phyloP scores from a whole-genome alignment of 1,139 yeast genomes.

The Groenewaldozyma auringiensis region DNA sequence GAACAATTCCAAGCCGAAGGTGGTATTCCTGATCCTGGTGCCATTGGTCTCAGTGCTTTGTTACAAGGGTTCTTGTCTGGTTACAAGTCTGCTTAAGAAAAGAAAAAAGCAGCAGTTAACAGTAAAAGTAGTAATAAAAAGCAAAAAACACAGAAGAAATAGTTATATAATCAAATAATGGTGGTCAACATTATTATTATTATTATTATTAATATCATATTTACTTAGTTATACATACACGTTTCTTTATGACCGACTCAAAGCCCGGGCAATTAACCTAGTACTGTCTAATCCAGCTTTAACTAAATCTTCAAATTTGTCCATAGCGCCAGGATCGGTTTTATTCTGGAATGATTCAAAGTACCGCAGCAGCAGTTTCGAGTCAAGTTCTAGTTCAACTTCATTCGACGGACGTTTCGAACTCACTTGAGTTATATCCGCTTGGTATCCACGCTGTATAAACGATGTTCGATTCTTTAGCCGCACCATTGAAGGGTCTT shows the following conservation, averaged over 20 bases:
- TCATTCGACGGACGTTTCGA: slow-evolving; percentile 22
- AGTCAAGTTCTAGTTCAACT: slow-evolving; percentile 56
- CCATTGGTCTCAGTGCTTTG: slow-evolving; percentile 37
- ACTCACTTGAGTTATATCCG: slow-evolving; percentile 30
- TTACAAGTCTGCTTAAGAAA: slow-evolving; percentile 13
- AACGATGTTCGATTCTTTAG: slow-evolving; percentile 40
- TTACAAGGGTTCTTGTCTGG: slow-evolving; percentile 24
- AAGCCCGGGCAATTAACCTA: slow-evolving; percentile 17
- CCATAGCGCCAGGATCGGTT: slow-evolving; percentile 26
- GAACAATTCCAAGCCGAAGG: slow-evolving; percentile 41
- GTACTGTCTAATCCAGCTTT: slow-evolving; percentile 29
- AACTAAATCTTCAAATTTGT: slow-evolving; percentile 31
- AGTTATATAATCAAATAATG: no score
- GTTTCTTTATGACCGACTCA: slow-evolving; percentile 18
- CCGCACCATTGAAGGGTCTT: slow-evolving; percentile 38
- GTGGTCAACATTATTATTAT: no score
- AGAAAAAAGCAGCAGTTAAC: no score
- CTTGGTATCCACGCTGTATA: slow-evolving; percentile 25
- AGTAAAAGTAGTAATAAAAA: no score
- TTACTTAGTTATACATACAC: no score
- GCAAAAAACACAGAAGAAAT: no score
- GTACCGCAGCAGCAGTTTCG: slow-evolving; percentile 52
- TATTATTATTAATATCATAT: no score
- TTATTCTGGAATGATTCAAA: slow-evolving; percentile 38
- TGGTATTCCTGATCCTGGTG: slow-evolving; percentile 89